A percentile compares a stretch with the other conserved stretches of the same genome.
Conservation (phyloP, 108 stramenopile genomes). For the Skeletonema menzelii region DNA sequence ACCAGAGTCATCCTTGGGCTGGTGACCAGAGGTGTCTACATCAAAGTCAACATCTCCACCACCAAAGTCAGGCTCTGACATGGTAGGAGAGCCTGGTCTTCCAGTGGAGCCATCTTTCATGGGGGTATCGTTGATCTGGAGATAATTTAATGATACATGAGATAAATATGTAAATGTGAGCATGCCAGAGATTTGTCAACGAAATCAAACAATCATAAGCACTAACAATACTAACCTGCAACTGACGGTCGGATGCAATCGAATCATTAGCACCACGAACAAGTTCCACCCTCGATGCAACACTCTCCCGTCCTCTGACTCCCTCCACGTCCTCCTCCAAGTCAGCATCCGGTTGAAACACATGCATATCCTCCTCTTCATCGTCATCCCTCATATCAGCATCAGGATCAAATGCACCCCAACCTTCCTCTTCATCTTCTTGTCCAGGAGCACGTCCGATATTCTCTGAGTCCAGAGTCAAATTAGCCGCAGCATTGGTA, state of each 20-base stretch:
- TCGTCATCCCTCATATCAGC: constrained; percentile 65
- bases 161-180: not conserved
- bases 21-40: constrained; percentile 27
- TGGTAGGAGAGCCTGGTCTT: constrained; percentile 22
- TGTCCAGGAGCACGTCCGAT: constrained; percentile 7
- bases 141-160: not conserved
- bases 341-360: constrained; percentile 51
- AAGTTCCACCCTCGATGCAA: constrained; percentile 75
- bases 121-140: constrained; percentile 44
- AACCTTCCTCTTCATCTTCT: constrained; percentile 67
- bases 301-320: constrained; percentile 44
- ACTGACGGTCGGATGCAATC: constrained; percentile 40
- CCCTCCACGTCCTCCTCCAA: constrained; percentile 19
- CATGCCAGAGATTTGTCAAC: not conserved
- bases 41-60: constrained; percentile 44
- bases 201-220: not conserved
- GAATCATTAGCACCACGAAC: constrained; percentile 66
- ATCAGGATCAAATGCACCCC: constrained; percentile 88
- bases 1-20: constrained; percentile 40
- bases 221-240: constrained; percentile 43
- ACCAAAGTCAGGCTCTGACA: constrained; percentile 35
- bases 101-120: constrained; percentile 13
- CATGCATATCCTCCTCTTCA: constrained; percentile 43
- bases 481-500: constrained; percentile 15
- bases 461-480: constrained; percentile 27